Evolutionary conservation across 164 flowering plant genomes (phyloP), one percentile per base, ranked within the genome.

Genomic region (Piper betle): DNA sequence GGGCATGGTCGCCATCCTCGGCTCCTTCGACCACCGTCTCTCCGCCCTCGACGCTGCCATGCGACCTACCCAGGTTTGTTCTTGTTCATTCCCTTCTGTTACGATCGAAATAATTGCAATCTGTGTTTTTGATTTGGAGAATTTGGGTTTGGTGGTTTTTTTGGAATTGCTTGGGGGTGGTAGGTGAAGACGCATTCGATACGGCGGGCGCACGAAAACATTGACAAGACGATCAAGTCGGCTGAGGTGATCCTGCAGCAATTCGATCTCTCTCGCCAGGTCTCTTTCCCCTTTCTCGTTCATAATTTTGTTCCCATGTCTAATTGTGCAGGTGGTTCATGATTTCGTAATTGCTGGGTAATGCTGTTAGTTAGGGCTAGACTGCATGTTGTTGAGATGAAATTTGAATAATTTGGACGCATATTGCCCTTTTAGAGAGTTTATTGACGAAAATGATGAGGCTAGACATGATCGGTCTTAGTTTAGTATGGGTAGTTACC

Each of bases 41-140:
- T 92, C 98, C 55, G 91, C 91, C n/a, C 87, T 92, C 40, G 96
- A 92, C 62, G 81, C 98, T 63, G 96, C 96, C 64, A 87, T 92
- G 98, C 93, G 96, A 52, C 96, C 98, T 12, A 87, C 96, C 42
- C 98, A 92, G 88, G 98, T 88, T 37, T 10, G 5, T 18, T 4
- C 4, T 37, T 10, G 5, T n/a, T 4, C 4, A 40, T 18, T 54
- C 37, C 46, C 18, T 39, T 46, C 60, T 46, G 39, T 17, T 10
- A 12, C 15, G 50, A 9, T 15, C 15, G 0, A 10, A 4, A 54
- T 53, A 0, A 3, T 16, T 53, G 6, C 55, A 18, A 54, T 16
- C 18, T 54, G 20, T 9, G 57, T 8, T 54, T 54, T 16, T 4
- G 20, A 58, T 46, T 46, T 41, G 25, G 20, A 43, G 13, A 15